Base-by-base conservation (phyloP, 164 flowering plant species). In the Umbilicus rupestris region DNA sequence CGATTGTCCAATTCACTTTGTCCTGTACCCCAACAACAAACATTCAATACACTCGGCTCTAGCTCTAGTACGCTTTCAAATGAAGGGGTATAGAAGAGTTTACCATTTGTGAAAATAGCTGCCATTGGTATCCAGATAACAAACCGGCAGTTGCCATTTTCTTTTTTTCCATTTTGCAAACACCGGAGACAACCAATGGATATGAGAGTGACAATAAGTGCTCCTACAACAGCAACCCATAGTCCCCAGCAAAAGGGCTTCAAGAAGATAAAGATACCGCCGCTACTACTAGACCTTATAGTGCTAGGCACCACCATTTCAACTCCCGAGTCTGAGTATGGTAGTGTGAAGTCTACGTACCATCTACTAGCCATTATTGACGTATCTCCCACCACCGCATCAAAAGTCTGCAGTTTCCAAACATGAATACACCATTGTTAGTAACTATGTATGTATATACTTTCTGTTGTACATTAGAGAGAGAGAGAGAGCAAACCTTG, bases 351-450 rank as follows among this genome's bases (percentile, higher is more conserved):
- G 26, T 63, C 65, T 24, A 35, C 45, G 20, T 20, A 63, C 42
- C 42, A 63, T 63, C 42, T 33, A 63, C 24, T 11, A 7, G 45
- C 45, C 17, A 22, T 7, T 22, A 63, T 63, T 4, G 42, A 35
- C 17, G 26, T 65, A 49, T 75, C 78, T 20, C 75, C 78, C 30
- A 75, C 73, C 3, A 67, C 78, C 14, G 71, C 78, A 31, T 75
- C 78, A n/a, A 65, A 66, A 7, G 39, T 75, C 78, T 72, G 49
- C 46, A 44, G 1, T 39, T 39, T 64, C n/a, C 20, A n/a, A 42
- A 5, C n/a, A 12, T 64, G 7, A 46, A 45, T 17, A 44, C 35
- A 30, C 3, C 1, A 31, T 3, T 29, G n/a, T 39, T 14, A 2
- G 1, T 11, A 64, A 7, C 19, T 12, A 26, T 1, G 6, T 11